Evolutionary conservation across 1,139 yeast species (phyloP).

Genomic region (Hansenula lynferdii): DNA sequence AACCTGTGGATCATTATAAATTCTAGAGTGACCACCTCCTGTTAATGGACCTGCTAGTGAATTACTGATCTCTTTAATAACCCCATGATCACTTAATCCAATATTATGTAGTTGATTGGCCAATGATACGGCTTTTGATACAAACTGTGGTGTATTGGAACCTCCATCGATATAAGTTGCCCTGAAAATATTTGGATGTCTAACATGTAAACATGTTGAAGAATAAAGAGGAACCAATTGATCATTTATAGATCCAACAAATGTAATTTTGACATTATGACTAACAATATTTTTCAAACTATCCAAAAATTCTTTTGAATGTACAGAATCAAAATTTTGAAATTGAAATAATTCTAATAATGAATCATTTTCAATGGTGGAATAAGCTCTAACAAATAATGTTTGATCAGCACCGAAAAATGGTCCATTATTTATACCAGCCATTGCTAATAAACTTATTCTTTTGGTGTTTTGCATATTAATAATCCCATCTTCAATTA

Average conservation of each 20-base stretch:
- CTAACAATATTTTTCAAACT: constrained; percentile 60
- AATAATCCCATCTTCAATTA: constrained; percentile 67
- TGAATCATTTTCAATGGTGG: constrained; percentile 86
- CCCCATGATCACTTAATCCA: constrained; percentile 71
- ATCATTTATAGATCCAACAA: constrained; percentile 86
- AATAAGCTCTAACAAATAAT: constrained; percentile 78
- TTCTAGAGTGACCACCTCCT: constrained; percentile 91
- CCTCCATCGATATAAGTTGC: constrained; percentile 78
- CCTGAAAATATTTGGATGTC: constrained; percentile 85
- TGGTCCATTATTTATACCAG: constrained; percentile 93
- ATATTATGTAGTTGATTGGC: constrained; percentile 51
- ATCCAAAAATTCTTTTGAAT: constrained; percentile 66
- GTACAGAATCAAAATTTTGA: constrained; percentile 68
- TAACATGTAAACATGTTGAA: constrained; percentile 73
- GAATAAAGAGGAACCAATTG: constrained; percentile 92
- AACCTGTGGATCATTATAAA: constrained; percentile 81
- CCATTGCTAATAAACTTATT: constrained; percentile 85
- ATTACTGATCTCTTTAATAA: constrained; percentile 74
- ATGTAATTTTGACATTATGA: constrained; percentile 71
- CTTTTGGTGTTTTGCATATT: constrained; percentile 38
- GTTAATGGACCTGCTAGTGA: constrained; percentile 87
- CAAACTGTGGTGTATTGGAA: constrained; percentile 45
- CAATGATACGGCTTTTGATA: constrained; percentile 44
- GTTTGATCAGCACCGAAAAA: constrained; percentile 85
- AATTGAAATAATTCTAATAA: constrained; percentile 82